phyloP scores from a whole-genome alignment of 768 basidiomycete genomes.

The Collybia nuda region DNA sequence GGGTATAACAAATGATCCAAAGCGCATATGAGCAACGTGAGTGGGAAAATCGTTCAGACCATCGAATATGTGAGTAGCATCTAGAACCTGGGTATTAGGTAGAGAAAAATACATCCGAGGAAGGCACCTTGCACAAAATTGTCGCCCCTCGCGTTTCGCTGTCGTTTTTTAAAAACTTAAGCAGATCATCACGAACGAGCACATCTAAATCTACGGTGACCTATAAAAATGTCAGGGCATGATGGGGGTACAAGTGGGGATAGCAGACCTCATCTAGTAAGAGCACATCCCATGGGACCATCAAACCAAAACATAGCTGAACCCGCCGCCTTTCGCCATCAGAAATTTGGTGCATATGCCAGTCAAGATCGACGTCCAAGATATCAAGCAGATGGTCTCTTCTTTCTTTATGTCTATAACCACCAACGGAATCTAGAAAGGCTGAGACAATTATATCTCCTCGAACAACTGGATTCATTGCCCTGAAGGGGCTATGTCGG shows the following conservation, averaged over 20 bases:
- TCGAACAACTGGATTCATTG: constrained; percentile 95
- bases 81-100: constrained; percentile 33
- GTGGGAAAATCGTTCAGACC: constrained; percentile 91
- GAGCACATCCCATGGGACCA: constrained; percentile 92
- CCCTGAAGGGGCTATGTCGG: constrained; percentile 48
- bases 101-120: constrained; percentile 2
- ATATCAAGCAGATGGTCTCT: constrained; percentile 87
- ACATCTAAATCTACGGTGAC: constrained; percentile 98
- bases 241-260: constrained; percentile 5
- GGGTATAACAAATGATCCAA: constrained; percentile 69
- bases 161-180: constrained; percentile 84
- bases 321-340: constrained; percentile 93
- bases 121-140: constrained; percentile 66
- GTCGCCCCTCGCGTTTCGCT: constrained; percentile 80
- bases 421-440: constrained; percentile 97
- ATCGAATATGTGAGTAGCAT: constrained; percentile 98
- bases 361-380: constrained; percentile 92
- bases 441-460: constrained; percentile 89
- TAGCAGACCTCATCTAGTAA: constrained; percentile 84
- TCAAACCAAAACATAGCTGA: constrained; percentile 94
- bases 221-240: constrained; percentile 33
- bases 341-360: constrained; percentile 94
- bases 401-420: constrained; percentile 89
- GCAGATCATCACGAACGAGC: constrained; percentile 88
- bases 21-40: constrained; percentile 87